Conservation (phyloP, 23 red algal genomes). For the Gracilaria gracilis region DNA sequence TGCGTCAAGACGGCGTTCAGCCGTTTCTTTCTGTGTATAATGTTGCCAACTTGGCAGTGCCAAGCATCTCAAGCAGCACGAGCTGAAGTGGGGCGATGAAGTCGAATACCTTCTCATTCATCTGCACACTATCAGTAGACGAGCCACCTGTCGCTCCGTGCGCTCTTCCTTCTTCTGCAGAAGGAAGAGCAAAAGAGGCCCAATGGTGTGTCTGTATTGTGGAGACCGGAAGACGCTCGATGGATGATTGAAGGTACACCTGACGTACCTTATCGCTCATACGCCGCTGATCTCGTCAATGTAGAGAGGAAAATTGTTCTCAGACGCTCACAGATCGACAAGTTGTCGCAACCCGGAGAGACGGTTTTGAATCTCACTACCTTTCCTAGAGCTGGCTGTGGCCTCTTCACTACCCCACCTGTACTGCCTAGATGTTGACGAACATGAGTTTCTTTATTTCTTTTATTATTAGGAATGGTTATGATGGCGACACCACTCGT, state of each 20-base stretch:
- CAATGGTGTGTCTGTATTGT: slow-evolving; percentile 81
- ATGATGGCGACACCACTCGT: no score
- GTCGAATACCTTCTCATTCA: slow-evolving; percentile 90
- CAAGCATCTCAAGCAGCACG: slow-evolving; percentile 56
- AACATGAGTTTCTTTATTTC: no score
- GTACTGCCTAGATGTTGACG: no score
- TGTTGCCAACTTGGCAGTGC: no score
- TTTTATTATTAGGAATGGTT: no score
- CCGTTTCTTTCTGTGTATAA: slow-evolving; percentile 90
- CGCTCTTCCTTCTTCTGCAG: slow-evolving; percentile 82
- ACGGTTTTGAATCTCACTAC: slow-evolving; percentile 77
- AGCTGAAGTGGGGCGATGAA: slow-evolving; percentile 98
- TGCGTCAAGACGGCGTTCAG: slow-evolving; percentile 76
- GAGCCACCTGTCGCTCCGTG: slow-evolving; percentile 78
- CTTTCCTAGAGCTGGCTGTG: slow-evolving; percentile 86
- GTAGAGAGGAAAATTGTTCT: slow-evolving; percentile 98
- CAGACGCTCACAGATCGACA: slow-evolving; percentile 77
- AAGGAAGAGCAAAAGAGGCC: slow-evolving; percentile 76
- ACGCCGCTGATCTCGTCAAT: slow-evolving; percentile 82
- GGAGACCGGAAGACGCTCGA: slow-evolving; percentile 96
- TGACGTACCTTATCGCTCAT: slow-evolving; percentile 92
- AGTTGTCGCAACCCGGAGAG: slow-evolving; percentile 63
- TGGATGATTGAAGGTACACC: slow-evolving; percentile 99
- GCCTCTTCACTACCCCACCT: slow-evolving; percentile 67
- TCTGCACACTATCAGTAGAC: slow-evolving; percentile 21